Evolutionary conservation across 2,329 filamentous ascomycete genomes (phyloP), one percentile per base, ranked within the genome.

Genomic region (Beauveria sp.): DNA sequence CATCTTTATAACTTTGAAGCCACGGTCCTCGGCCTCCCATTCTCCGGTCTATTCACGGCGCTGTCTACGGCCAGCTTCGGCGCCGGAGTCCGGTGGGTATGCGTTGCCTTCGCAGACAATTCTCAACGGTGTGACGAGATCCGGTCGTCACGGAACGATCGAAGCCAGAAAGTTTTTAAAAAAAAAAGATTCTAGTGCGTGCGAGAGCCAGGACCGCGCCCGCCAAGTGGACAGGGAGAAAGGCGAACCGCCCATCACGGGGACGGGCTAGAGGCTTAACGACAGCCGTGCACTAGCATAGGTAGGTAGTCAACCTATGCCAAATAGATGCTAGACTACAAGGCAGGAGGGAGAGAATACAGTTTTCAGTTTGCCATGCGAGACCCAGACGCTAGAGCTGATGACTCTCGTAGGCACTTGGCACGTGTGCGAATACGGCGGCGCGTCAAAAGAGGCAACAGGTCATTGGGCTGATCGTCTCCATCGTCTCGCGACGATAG

Each of bases 1-100:
- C 18, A 18, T 58, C 55, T 58, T 58, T 58, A 58, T 58, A 58
- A 58, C 18, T 26, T 22, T 18, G 18, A 57, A 50, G 5, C 30
- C 34, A 43, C 55, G 55, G 55, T 37, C 24, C 5, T 58, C 55
- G 55, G 55, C 46, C 34, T 51, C 55, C 24, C n/a, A 34, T 30
- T n/a, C 26, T 18, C 30, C 20, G 44, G 22, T 22, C 20, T 48
- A 24, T 55, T 30, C 52, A 28, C 24, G n/a, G 26, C 16, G 16
- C 55, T 43, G 46, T 22, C 34, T 22, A 12, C 7, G 8, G 37
- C 50, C 43, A 51, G 22, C 46, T 37, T 50, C 55, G 44, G 55
- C 20, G 18, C 16, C 40, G 16, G 22, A 28, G 34, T 18, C 7
- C 9, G 16, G 40, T 55, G 43, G 43, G 43, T 16, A 20, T 48